phyloP scores from a whole-genome alignment of 2,329 filamentous ascomycete species.

The Aureobasidium sp. region DNA sequence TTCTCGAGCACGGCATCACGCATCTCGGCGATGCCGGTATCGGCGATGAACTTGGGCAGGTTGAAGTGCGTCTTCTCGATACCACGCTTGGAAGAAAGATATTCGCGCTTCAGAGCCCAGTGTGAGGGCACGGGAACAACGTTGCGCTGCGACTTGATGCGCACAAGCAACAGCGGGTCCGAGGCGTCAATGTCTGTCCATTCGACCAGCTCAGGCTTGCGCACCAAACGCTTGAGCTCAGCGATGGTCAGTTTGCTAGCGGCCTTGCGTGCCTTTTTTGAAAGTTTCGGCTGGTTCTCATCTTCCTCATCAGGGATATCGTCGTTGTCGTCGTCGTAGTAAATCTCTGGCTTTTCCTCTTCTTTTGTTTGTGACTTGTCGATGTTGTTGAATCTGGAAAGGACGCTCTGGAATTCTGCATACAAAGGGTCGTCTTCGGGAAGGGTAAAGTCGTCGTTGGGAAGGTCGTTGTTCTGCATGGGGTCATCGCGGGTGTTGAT shows the following conservation, averaged over 20 bases:
- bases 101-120: slow-evolving; percentile 95
- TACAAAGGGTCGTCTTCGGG: slow-evolving; percentile 57
- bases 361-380: slow-evolving; percentile 43
- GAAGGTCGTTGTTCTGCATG: slow-evolving; percentile 20
- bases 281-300: slow-evolving; percentile 61
- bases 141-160: slow-evolving; percentile 92
- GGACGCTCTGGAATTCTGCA: slow-evolving; percentile 73
- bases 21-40: slow-evolving; percentile 97
- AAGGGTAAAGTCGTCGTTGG: slow-evolving; percentile 21
- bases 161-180: slow-evolving; percentile 79
- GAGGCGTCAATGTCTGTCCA: slow-evolving; percentile 93
- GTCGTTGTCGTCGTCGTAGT: slow-evolving; percentile 74
- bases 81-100: slow-evolving; percentile 91
- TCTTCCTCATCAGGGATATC: slow-evolving; percentile 82
- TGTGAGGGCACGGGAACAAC: slow-evolving; percentile 89
- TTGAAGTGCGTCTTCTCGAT: slow-evolving; percentile 92
- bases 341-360: slow-evolving; percentile 75
- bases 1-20: slow-evolving; percentile 93
- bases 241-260: slow-evolving; percentile 89
- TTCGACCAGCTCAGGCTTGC: slow-evolving; percentile 87
- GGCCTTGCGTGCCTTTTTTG: slow-evolving; percentile 91
- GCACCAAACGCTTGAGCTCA: slow-evolving; percentile 85
- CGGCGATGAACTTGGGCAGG: slow-evolving; percentile 90
- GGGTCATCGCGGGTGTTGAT: slow-evolving; percentile 14
- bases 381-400: slow-evolving; percentile 65